Conservation (phyloP, 768 basidiomycete genomes). For the Albatrellus ellisii region DNA sequence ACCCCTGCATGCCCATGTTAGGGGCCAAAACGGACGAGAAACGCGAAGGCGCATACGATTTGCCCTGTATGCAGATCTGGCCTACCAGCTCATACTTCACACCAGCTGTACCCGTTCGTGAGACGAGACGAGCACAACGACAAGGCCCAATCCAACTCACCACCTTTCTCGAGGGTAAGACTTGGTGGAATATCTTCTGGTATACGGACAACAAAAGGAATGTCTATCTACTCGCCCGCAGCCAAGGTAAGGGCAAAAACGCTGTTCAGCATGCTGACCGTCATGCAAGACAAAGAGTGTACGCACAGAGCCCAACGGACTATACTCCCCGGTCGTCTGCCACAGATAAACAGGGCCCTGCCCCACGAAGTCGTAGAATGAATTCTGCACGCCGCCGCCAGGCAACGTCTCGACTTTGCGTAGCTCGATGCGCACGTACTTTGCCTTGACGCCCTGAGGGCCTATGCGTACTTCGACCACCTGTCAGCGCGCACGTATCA, state of each 20-base stretch:
- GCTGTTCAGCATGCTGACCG: neutral
- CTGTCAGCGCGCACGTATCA: constrained; percentile 24
- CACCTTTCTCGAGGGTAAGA: constrained; percentile 65
- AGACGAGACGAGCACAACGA: neutral
- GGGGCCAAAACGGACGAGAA: neutral
- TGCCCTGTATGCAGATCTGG: constrained; percentile 74
- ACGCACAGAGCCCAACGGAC: constrained; percentile 49
- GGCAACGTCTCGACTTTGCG: constrained; percentile 82
- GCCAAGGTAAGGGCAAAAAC: neutral
- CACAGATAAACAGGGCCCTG: constrained; percentile 75
- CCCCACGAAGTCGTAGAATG: constrained; percentile 72
- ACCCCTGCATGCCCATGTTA: constrained; percentile 32
- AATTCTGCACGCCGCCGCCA: constrained; percentile 50
- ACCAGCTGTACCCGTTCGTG: constrained; percentile 36
- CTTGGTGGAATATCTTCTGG: constrained; percentile 88
- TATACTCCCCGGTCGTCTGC: constrained; percentile 69
- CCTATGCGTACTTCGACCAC: constrained; percentile 78
- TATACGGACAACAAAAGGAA: constrained; percentile 82
- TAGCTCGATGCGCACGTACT: constrained; percentile 86
- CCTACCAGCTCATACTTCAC: constrained; percentile 88
- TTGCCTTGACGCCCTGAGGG: constrained; percentile 67
- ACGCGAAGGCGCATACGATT: constrained; percentile 39
- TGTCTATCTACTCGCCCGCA: constrained; percentile 48
- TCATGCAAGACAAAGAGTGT: neutral
- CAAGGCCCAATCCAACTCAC: constrained; percentile 22